Base-by-base conservation (phyloP, 2,329 filamentous ascomycete genomes). In the Didymella sp. region DNA sequence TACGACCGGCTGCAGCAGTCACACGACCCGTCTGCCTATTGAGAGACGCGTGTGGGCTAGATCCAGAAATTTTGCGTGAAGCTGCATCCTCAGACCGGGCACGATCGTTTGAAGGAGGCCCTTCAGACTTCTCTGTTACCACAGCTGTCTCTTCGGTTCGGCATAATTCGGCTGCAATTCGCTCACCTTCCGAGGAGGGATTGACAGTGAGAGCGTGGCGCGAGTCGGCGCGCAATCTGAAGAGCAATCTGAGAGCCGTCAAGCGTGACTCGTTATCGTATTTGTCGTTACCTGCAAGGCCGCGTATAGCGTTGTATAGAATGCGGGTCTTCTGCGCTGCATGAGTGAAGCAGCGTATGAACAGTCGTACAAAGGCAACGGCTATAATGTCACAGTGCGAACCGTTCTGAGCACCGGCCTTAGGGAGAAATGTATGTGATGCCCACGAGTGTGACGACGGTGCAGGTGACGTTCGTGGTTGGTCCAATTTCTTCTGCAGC, bases 161-260 rank as follows among this genome's bases (percentile, higher is more conserved):
- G 64, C 87, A 89, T 9, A 96, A 79, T 6, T 88, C 83, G 15
- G 86, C 83, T 25, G 92, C 91, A 22, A 96, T 80, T 50, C 86
- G 86, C 62, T 89, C 86, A 25, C 87, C 89, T 71, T 96, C 91
- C 1, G 89, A 86, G 27, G 86, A 84, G 30, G 85, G 78, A 7
- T 87, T 87, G 50, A 96, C 80, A 56, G 89, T 91, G 4, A 97
- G 84, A 41, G 88, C 85, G 63, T 93, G 86, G 9, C 89, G 86
- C 72, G 89, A 91, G 75, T 96, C 92, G 21, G 92, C 91, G 56
- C 93, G 86, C 27, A 97, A 79, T 40, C 93, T 87, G 72, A 96
- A 94, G 2, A 97, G 79, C 40, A 77, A 61, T 50, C 75, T 76
- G 9, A 78, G 63, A 6, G 74, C 72, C 13, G 72, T 72, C 41